These are phyloP conservation scores for Evernia prunastri DNA, from an alignment of 495 filamentous ascomycete genomes.

Conservation along the genomic window DNA sequence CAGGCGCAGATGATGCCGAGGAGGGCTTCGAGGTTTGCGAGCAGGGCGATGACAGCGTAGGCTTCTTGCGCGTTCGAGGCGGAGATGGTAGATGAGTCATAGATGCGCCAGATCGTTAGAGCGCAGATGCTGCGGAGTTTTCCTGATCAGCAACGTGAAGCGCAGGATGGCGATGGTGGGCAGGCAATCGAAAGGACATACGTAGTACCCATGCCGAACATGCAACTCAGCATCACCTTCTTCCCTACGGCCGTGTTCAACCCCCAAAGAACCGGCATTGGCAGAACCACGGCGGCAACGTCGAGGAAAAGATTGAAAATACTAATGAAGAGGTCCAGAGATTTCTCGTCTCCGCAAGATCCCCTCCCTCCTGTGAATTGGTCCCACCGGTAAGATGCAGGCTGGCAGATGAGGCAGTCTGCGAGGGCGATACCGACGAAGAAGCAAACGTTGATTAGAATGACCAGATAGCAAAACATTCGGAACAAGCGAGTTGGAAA, in stretches of 20 bases:
- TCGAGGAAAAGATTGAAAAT: conserved; percentile 34
- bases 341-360: conserved; percentile 29
- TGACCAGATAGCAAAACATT: conserved; percentile 29
- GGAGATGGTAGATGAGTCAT: conserved; percentile 1
- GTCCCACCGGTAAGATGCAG: conserved; percentile 31
- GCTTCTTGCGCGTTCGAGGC: conserved; percentile 12
- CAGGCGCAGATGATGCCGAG: conserved; percentile 23
- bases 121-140: conserved; percentile 16
- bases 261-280: conserved; percentile 40
- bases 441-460: conserved; percentile 19
- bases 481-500: conserved; percentile 32
- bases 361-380: conserved; percentile 20
- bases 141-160: neutral
- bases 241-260: conserved; percentile 35
- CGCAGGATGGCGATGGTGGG: no score
- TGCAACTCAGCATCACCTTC: conserved; percentile 27
- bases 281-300: conserved; percentile 35
- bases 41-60: conserved; percentile 20
- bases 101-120: conserved; percentile 16
- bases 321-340: conserved; percentile 31
- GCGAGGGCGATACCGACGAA: conserved; percentile 24
- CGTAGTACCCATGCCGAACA: conserved; percentile 24
- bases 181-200: conserved; percentile 8
- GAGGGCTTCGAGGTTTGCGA: conserved; percentile 21
- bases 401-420: conserved; percentile 33